These are phyloP conservation scores for Pseudopyrenochaeta lycopersici DNA, from an alignment of 2,329 filamentous ascomycete species.

Conservation along the genomic window DNA sequence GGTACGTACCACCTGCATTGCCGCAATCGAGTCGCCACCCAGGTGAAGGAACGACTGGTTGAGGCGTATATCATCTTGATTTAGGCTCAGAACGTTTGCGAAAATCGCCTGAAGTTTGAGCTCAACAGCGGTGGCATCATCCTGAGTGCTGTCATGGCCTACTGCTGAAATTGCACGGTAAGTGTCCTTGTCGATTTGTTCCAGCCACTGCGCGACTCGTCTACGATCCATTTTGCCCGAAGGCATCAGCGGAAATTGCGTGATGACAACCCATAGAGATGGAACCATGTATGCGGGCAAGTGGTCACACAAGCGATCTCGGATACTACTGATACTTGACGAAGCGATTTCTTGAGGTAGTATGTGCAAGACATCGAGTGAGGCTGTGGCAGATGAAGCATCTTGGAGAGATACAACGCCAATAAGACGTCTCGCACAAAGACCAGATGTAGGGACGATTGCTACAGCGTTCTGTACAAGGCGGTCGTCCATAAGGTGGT, in stretches of 20 bases:
- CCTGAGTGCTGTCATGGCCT: slow-evolving; percentile 21
- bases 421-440: slow-evolving; percentile 44
- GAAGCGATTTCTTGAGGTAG: slow-evolving; percentile 33
- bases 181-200: slow-evolving; percentile 37
- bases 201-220: slow-evolving; percentile 40
- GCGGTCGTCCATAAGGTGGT: slow-evolving; percentile 48
- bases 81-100: slow-evolving; percentile 39
- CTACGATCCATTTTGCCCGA: slow-evolving; percentile 45
- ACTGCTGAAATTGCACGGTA: slow-evolving; percentile 38
- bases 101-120: slow-evolving; percentile 42
- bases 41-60: slow-evolving; percentile 46
- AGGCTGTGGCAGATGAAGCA: slow-evolving; percentile 10
- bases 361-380: slow-evolving; percentile 18
- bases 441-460: slow-evolving; percentile 36
- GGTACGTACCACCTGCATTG: slow-evolving; percentile 38
- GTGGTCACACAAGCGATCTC: slow-evolving; percentile 40
- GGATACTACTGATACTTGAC: slow-evolving; percentile 29
- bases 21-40: slow-evolving; percentile 47
- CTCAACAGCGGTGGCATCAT: slow-evolving; percentile 28
- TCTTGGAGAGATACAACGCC: slow-evolving; percentile 37
- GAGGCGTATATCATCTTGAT: slow-evolving; percentile 35
- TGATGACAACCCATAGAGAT: slow-evolving; percentile 40
- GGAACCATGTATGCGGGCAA: slow-evolving; percentile 47
- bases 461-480: slow-evolving; percentile 40
- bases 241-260: slow-evolving; percentile 40